Evolutionary conservation across 495 filamentous ascomycete species (phyloP).

Genomic region (Clohesyomyces aquaticus): DNA sequence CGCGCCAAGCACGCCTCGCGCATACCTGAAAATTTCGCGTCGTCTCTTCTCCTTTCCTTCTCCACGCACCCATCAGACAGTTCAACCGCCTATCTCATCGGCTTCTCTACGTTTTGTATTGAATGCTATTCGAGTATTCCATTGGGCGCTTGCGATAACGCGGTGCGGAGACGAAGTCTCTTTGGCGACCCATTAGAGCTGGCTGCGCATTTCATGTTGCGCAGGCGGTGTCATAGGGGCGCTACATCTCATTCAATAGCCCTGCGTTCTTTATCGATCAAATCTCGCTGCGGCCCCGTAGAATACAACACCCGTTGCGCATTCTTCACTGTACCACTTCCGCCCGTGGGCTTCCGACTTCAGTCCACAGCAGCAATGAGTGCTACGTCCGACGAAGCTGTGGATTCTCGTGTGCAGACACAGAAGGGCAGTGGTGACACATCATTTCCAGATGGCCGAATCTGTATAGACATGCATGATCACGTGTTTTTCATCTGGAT

Average conservation of each 20-base stretch:
- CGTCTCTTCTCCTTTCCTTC: not conserved
- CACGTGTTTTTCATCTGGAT: too few species aligned
- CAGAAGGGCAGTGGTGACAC: too few species aligned
- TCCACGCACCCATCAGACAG: slow-evolving; percentile 30
- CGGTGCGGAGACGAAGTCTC: slow-evolving; percentile 25
- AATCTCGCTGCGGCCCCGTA: too few species aligned
- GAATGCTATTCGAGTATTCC: slow-evolving; percentile 16
- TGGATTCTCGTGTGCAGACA: too few species aligned
- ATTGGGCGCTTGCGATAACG: slow-evolving; percentile 29
- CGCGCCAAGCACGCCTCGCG: not conserved
- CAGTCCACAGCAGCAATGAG: too few species aligned
- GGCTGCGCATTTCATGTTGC: slow-evolving; percentile 26
- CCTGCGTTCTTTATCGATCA: too few species aligned
- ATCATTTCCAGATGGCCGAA: too few species aligned
- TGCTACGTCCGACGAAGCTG: too few species aligned
- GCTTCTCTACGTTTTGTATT: slow-evolving; percentile 33
- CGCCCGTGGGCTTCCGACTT: too few species aligned
- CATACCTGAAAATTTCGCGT: not conserved
- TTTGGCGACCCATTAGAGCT: slow-evolving; percentile 29
- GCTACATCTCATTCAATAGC: slow-evolving; percentile 22
- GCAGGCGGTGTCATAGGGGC: slow-evolving; percentile 31
- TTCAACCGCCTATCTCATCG: slow-evolving; percentile 25
- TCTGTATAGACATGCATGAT: too few species aligned
- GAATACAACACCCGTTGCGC: too few species aligned
- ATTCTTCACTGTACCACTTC: too few species aligned